Percentiles rank a stretch among this genome's conserved stretches.
These are phyloP conservation scores for Mimosa bimucronata DNA, from an alignment of 306 rosid species.

Conservation along the genomic window DNA sequence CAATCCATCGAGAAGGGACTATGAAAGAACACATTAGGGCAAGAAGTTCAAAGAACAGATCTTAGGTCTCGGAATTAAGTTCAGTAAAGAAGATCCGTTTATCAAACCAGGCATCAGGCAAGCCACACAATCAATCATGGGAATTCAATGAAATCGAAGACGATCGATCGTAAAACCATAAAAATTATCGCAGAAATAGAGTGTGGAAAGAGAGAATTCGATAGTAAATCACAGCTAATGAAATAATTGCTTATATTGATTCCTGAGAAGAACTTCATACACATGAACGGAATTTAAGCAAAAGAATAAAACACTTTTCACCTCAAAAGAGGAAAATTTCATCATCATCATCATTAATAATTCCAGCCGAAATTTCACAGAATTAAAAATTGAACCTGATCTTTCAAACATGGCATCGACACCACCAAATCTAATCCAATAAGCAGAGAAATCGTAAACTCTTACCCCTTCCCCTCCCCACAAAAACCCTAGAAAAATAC, in stretches of 20 bases:
- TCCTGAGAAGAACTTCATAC: conserved; percentile 18
- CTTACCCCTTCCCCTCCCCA: too few relatives aligned
- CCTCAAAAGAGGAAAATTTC: conserved; percentile 25
- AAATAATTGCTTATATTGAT: conserved; percentile 14
- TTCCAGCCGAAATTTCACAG: background rate
- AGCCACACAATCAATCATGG: too few relatives aligned
- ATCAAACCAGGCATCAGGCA: too few relatives aligned
- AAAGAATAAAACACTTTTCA: conserved; percentile 17
- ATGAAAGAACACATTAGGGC: too few relatives aligned
- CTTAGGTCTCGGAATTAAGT: too few relatives aligned
- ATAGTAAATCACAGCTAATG: conserved; percentile 15
- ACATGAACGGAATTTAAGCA: background rate
- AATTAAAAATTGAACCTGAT: conserved; percentile 19
- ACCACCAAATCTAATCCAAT: conserved; percentile 37
- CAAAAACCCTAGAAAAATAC: conserved; percentile 28
- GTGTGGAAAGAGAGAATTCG: background rate
- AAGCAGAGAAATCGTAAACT: background rate
- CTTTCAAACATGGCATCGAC: conserved; percentile 20
- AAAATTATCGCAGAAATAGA: background rate
- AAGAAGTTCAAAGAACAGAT: too few relatives aligned
- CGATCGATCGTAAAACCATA: too few relatives aligned
- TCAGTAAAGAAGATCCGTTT: too few relatives aligned
- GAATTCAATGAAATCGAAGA: too few relatives aligned
- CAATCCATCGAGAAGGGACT: too few relatives aligned
- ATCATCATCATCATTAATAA: conserved; percentile 3